Base-by-base conservation (phyloP, 2,329 filamentous ascomycete species). In the Coleophoma cylindrospora region DNA sequence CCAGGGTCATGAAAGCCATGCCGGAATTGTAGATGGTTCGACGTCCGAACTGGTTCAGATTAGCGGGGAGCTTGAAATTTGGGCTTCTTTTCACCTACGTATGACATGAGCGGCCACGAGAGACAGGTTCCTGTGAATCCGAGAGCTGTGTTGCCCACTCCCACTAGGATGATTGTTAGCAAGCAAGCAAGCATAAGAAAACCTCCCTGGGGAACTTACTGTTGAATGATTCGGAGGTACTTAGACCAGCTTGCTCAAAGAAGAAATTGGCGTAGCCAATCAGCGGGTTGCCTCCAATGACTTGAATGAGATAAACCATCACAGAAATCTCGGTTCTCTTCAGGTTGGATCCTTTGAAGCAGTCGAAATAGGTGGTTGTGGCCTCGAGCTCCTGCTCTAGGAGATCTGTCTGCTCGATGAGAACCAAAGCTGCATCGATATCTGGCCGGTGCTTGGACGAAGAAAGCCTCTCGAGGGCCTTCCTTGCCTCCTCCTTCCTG, bases 211-310 rank as follows among this genome's bases (percentile, higher is more conserved):
- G 76, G 76, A 3, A 77, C 78, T 57, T 77, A 74, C 54, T 76
- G 66, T 64, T 81, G 81, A 62, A 74, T 71, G 61, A 80, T 80
- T 13, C 78, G 81, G 5, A 76, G 77, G 55, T 81, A 9, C 59
- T 64, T 59, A 78, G 68, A 13, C 75, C 3, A 73, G 74, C 50
- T 74, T 85, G 73, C 22, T 70, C 64, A 49, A 72, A 74, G 52
- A 75, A 76, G 55, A 73, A 71, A 32, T 54, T 66, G 15, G 72
- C 73, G 56, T 75, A 75, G 0, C 71, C 73, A 68, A 77, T 76
- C 34, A 79, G 65, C 8, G 47, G 47, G 36, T 50, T 58, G 13
- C 56, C 56, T 17, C 50, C 45, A 37, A 58, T 53, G 10, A 58
- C 53, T 40, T 58, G 56, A 12, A 76, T 72, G 1, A 74, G 64